Conservation (phyloP, 495 filamentous ascomycete genomes). For the Aspergillus nidulans region DNA sequence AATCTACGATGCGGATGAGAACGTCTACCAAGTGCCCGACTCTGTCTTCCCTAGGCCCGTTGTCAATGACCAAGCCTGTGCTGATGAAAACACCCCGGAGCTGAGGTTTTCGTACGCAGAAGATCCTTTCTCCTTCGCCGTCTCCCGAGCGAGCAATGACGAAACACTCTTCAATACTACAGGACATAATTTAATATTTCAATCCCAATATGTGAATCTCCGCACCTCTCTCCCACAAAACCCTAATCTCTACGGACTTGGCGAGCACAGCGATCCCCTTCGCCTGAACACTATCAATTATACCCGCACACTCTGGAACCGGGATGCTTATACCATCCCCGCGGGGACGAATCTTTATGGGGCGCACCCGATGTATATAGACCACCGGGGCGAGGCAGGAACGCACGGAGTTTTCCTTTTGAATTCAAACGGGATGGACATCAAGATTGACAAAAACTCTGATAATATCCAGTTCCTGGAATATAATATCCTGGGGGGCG, state of each 20-base stretch:
- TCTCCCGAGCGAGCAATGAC: slow-evolving; percentile 44
- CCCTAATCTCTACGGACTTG: slow-evolving; percentile 73
- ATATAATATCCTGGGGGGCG: slow-evolving; percentile 79
- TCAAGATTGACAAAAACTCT: slow-evolving; percentile 67
- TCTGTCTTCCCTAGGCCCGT: slow-evolving; percentile 63
- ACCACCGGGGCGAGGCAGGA: slow-evolving; percentile 60
- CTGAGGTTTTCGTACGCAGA: slow-evolving; percentile 56
- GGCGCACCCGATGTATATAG: slow-evolving; percentile 78
- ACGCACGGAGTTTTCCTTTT: slow-evolving; percentile 81
- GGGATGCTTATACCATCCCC: slow-evolving; percentile 65
- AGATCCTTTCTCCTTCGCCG: slow-evolving; percentile 70
- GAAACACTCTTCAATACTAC: slow-evolving; percentile 77
- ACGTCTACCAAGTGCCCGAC: slow-evolving; percentile 76
- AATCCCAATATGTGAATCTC: slow-evolving; percentile 73
- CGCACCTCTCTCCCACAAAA: slow-evolving; percentile 61
- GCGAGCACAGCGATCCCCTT: slow-evolving; percentile 75
- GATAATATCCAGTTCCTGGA: slow-evolving; percentile 67
- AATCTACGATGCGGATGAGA: slow-evolving; percentile 68
- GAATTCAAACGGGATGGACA: slow-evolving; percentile 83
- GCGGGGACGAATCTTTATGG: slow-evolving; percentile 73
- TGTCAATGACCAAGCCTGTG: slow-evolving; percentile 7
- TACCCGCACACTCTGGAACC: slow-evolving; percentile 74
- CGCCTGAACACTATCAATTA: slow-evolving; percentile 68
- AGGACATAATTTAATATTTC: slow-evolving; percentile 65
- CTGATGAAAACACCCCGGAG: slow-evolving; percentile 34